Evolutionary conservation across 2,329 filamentous ascomycete genomes (phyloP), one percentile per base, ranked within the genome.

Genomic region (Zalaria sp.): DNA sequence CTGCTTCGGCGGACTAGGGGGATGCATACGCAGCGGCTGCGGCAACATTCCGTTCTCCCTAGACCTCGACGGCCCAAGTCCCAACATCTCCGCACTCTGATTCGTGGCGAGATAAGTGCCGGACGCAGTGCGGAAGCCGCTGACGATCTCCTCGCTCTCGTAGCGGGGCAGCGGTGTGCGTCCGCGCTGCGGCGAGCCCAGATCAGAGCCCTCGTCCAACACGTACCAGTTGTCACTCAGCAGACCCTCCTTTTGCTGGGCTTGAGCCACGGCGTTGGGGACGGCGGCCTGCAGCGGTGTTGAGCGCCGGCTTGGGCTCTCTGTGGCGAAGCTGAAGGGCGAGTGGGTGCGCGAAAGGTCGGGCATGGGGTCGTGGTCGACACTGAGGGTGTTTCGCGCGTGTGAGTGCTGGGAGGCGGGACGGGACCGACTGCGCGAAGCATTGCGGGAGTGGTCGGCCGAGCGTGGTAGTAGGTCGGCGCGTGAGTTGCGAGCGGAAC

Each of bases 191-290:
- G 51, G 50, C 18, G 47, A 46, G 10, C 47, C 50, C 4, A 57
- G 58, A 49, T 47, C 53, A 9, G 27, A 32, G 3, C 49, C 48
- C 9, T 50, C 46, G 9, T 56, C 53, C 7, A 57, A 37, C 5
- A 67, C 60, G 41, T 66, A 66, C 67, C 67, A 71, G 41, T 69
- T 69, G 49, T 68, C 64, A 34, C 58, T 60, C 27, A 65, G 57
- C 10, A 69, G 47, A 10, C 46, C 52, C 37, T 62, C 55, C 36
- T 51, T 62, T 51, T 57, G 49, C 43, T 53, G 50, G 6, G 45
- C 40, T 35, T 51, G 43, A 51, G 42, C 47, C 3, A 43, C 32
- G 25, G 45, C 43, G 27, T 43, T 44, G 2, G 51, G 45, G 11
- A 50, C 43, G 8, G 52, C 46, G 25, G 47, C 41, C 25, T 37